phyloP scores from a whole-genome alignment of 495 filamentous ascomycete species.

The Staphylotrichum longicolle region DNA sequence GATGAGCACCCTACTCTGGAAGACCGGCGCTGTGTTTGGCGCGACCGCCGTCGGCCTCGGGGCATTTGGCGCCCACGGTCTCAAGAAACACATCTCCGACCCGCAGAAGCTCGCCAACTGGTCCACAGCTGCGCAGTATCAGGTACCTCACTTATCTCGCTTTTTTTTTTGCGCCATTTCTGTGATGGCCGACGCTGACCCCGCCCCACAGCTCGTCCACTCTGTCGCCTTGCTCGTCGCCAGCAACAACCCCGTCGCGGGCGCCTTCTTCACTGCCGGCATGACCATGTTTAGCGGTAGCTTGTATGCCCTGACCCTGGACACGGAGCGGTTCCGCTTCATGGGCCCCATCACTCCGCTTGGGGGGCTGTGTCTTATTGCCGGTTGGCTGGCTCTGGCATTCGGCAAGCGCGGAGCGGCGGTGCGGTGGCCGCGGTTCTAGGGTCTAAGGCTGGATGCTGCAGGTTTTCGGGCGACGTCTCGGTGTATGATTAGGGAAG shows the following conservation, averaged over 20 bases:
- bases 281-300: slow-evolving; percentile 60
- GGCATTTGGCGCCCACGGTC: slow-evolving; percentile 63
- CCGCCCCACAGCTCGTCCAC: slow-evolving; percentile 51
- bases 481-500: too few species aligned
- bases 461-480: too few species aligned
- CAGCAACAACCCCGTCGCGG: slow-evolving; percentile 39
- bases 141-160: slow-evolving; percentile 39
- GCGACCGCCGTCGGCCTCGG: slow-evolving; percentile 58
- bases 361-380: slow-evolving; percentile 58
- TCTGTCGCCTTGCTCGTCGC: slow-evolving; percentile 54
- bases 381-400: slow-evolving; percentile 48
- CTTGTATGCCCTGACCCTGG: slow-evolving; percentile 58
- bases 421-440: slow-evolving; percentile 20
- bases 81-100: slow-evolving; percentile 56
- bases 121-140: slow-evolving; percentile 60
- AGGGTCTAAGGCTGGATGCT: not conserved
- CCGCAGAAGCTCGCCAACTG: slow-evolving; percentile 54
- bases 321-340: slow-evolving; percentile 53
- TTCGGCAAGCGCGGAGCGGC: slow-evolving; percentile 21
- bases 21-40: slow-evolving; percentile 58
- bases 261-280: slow-evolving; percentile 44
- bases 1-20: slow-evolving; percentile 49
- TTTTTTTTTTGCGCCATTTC: not conserved
- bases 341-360: slow-evolving; percentile 60
- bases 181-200: slow-evolving; percentile 3